A percentile compares a stretch with the other conserved stretches of the same genome.
Conservation (phyloP, 495 filamentous ascomycete species). For the Baudoinia panamericana region DNA sequence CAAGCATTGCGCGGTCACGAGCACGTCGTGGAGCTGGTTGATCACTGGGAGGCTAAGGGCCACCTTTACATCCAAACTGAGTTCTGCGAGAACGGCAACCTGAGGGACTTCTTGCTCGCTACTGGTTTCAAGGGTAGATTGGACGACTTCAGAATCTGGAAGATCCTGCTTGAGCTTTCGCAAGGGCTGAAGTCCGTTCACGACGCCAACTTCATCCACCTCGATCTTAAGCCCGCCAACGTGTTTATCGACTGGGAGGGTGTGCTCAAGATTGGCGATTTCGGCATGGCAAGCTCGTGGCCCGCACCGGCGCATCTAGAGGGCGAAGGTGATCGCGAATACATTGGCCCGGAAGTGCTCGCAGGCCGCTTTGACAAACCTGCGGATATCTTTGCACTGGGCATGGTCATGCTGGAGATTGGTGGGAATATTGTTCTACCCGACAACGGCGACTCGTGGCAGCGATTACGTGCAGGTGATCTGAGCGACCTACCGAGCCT, state of each 20-base stretch:
- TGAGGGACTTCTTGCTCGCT: constrained; percentile 66
- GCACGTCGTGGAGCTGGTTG: constrained; percentile 67
- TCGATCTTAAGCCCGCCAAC: constrained; percentile 93
- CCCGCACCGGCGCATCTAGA: constrained; percentile 66
- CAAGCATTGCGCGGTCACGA: constrained; percentile 57
- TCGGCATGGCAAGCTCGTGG: constrained; percentile 77
- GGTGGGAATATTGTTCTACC: constrained; percentile 83
- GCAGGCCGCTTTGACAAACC: constrained; percentile 74
- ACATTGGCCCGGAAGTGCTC: constrained; percentile 86
- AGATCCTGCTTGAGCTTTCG: constrained; percentile 74
- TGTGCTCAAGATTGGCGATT: constrained; percentile 86
- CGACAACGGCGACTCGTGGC: constrained; percentile 82
- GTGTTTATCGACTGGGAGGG: constrained; percentile 85
- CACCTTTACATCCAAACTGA: constrained; percentile 95
- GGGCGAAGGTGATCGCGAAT: constrained; percentile 87
- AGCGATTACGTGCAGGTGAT: constrained; percentile 72
- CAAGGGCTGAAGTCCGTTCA: constrained; percentile 83
- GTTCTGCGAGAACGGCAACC: constrained; percentile 81
- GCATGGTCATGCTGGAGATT: constrained; percentile 85
- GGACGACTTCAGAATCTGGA: constrained; percentile 97
- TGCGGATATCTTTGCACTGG: constrained; percentile 83
- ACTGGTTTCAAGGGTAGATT: constrained; percentile 71
- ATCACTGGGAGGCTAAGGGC: constrained; percentile 70
- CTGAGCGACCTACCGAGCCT: constrained; percentile 74
- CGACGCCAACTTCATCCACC: constrained; percentile 73